Base-by-base conservation (phyloP, 2,329 filamentous ascomycete genomes). In the Diaporthe sp. region DNA sequence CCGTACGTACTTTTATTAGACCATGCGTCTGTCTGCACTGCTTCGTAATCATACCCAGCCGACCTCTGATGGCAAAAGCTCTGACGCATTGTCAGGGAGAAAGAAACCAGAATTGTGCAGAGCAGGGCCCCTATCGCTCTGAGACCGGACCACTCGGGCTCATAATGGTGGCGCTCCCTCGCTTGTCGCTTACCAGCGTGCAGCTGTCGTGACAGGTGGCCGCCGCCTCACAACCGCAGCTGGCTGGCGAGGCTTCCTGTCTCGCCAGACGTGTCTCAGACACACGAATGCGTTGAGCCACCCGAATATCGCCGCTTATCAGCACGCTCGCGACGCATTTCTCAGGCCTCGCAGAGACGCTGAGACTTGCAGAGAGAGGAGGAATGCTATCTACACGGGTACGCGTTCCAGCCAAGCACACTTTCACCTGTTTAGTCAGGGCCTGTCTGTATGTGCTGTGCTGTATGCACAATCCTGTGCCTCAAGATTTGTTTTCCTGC, bases 201-300 rank as follows among this genome's bases (percentile, higher is more conserved):
- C 72, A 71, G 34, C 62, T 76, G 71, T 51, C 49, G 71, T 73
- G 71, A 4, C 62, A 68, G 62, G 62, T 68, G 62, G 62, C 31
- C 34, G 62, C 61, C 65, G 74, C 75, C 53, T 76, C 57, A 57
- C 57, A 39, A 71, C 57, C 67, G 57, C 72, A 71, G 72, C 65
- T 74, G 46, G 34, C 49, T 70, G 65, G 13, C 55, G 75, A 76
- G 75, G 55, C 75, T 76, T 67, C 39, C 65, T 60, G 65, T 70
- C 72, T 76, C 65, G 62, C 61, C 72, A 67, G 70, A 25, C 49
- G 17, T 76, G 75, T 75, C 75, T 76, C 51, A 76, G 75, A 76
- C 75, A 76, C 72, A 76, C 72, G 42, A 39, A 71, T 37, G 28
- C 28, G 49, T 46, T 46, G 72, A 58, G 72, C 53, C 70, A 65